phyloP scores from a whole-genome alignment of 192 early-diverging fungal genomes.

The Chytriomyces hyalinus region DNA sequence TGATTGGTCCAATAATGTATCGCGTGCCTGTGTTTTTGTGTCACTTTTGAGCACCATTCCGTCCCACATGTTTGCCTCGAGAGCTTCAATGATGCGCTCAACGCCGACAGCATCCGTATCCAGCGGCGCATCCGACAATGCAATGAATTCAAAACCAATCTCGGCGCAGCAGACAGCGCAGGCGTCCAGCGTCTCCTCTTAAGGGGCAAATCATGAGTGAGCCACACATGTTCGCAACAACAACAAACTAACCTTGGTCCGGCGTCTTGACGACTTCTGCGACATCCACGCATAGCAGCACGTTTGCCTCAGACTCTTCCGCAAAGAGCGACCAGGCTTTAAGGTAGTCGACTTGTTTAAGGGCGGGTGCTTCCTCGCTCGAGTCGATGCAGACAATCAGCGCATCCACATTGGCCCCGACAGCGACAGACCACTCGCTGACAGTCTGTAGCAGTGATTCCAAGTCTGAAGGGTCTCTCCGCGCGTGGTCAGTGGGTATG shows the following conservation, averaged over 20 bases:
- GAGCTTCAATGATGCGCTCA: slow-evolving; percentile 7
- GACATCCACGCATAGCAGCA: not conserved
- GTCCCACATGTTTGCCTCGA: slow-evolving; percentile 30
- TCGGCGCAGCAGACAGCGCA: slow-evolving; percentile 10
- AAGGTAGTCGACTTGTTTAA: not conserved
- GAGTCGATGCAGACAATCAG: not conserved
- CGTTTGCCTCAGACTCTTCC: not conserved
- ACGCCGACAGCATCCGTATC: not conserved
- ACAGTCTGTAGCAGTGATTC: not conserved
- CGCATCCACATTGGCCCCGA: not conserved
- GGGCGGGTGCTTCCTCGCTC: not conserved
- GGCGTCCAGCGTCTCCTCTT: not conserved
- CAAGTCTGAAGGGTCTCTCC: no score
- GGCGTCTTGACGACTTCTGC: not conserved
- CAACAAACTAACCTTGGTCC: no score
- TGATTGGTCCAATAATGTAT: not conserved
- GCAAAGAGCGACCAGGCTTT: not conserved
- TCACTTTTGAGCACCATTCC: slow-evolving; percentile 1
- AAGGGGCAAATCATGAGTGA: not conserved
- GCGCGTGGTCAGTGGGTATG: not conserved
- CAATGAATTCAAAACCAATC: slow-evolving; percentile 11
- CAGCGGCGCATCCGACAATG: not conserved
- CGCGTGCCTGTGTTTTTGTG: not conserved
- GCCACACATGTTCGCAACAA: not conserved
- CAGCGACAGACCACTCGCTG: not conserved